Conservation (phyloP, 1,284 basidiomycete species). For the Pseudozyma sp. region DNA sequence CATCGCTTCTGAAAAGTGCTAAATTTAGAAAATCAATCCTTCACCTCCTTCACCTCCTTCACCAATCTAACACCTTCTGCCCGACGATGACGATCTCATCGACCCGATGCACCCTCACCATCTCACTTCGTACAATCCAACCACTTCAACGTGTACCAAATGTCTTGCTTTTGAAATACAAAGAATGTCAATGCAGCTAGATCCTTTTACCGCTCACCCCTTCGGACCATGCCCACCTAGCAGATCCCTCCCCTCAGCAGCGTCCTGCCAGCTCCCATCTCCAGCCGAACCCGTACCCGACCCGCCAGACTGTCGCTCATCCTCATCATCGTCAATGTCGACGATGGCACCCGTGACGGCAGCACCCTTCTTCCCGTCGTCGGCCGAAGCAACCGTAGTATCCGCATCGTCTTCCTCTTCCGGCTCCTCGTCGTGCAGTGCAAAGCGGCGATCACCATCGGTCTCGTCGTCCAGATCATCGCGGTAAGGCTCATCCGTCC, state of each 20-base stretch:
- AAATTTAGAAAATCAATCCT: too few relatives aligned
- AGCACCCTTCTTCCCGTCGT: not conserved
- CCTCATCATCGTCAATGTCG: constrained; percentile 27
- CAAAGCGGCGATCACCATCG: constrained; percentile 33
- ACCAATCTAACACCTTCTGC: too few relatives aligned
- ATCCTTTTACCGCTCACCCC: not conserved
- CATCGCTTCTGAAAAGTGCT: too few relatives aligned
- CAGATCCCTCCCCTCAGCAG: constrained; percentile 34
- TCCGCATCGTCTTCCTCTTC: constrained; percentile 31
- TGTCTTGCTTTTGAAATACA: too few relatives aligned
- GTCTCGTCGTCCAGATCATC: constrained; percentile 40
- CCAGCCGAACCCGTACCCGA: constrained; percentile 17
- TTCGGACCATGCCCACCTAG: constrained; percentile 19
- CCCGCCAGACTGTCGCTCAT: not conserved
- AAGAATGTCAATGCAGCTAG: too few relatives aligned
- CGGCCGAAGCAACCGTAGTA: constrained; percentile 1
- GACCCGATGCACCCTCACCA: too few relatives aligned
- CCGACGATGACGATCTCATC: too few relatives aligned
- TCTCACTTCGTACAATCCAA: too few relatives aligned
- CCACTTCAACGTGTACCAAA: too few relatives aligned
- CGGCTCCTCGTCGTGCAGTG: constrained; percentile 27
- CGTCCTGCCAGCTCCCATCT: constrained; percentile 49
- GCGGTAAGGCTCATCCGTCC: constrained; percentile 31
- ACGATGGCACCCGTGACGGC: constrained; percentile 13
- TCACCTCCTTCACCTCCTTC: too few relatives aligned